Conservation (phyloP, 805 yeast genomes). For the Yarrowia bubula region DNA sequence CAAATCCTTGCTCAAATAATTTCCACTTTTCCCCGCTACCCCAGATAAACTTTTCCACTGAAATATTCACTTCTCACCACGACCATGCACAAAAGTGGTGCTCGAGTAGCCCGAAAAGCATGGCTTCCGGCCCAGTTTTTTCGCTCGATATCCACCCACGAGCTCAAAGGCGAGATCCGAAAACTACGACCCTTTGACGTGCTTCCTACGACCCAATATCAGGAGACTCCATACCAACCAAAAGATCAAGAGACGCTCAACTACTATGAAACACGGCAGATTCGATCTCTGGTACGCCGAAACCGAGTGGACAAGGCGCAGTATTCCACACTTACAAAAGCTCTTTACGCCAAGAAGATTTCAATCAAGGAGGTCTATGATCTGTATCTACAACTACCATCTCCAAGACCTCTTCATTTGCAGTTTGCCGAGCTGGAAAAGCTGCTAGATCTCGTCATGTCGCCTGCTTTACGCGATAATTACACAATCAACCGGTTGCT, state of each 20-base stretch:
- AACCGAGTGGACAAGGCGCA: not conserved
- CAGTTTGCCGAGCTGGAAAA: slow-evolving; percentile 18
- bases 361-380: not conserved
- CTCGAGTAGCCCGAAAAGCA: not conserved
- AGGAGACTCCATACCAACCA: too few relatives aligned
- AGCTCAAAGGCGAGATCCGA: not conserved
- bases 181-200: slow-evolving; percentile 8
- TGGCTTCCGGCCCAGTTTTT: too few relatives aligned
- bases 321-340: not conserved
- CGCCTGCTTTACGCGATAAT: not conserved
- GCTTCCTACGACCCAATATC: not conserved
- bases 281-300: not conserved
- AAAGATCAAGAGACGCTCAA: not conserved
- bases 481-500: not conserved
- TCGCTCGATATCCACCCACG: not conserved
- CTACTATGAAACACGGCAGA: not conserved
- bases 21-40: not conserved
- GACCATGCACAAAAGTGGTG: slow-evolving; percentile 1
- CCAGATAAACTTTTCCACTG: not conserved
- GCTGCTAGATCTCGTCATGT: not conserved
- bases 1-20: too few relatives aligned
- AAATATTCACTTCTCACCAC: not conserved
- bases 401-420: not conserved
- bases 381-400: not conserved
- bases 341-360: not conserved